Percentiles rank a stretch among this genome's conserved stretches.
phyloP scores from a whole-genome alignment of 2,329 filamentous ascomycete genomes.

The Diaporthe nobilis region DNA sequence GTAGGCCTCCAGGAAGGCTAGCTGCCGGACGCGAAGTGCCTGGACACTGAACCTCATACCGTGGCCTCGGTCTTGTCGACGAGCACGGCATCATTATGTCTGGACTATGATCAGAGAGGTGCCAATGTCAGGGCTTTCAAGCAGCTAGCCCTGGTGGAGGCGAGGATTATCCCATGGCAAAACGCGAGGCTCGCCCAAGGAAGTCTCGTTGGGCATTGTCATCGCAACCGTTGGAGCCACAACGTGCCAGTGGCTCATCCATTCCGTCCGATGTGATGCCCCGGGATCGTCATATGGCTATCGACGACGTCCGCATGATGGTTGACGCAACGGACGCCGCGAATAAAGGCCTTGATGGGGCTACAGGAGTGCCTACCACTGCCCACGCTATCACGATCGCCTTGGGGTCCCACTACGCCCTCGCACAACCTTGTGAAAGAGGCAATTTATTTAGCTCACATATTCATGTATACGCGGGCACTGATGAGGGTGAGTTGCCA shows the following conservation, averaged over 20 bases:
- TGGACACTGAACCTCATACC: neutral
- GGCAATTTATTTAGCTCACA: slow-evolving; percentile 2
- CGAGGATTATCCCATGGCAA: neutral
- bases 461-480: neutral
- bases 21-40: neutral
- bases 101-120: neutral
- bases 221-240: neutral
- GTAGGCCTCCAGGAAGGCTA: slow-evolving; percentile 12
- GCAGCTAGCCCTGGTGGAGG: neutral
- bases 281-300: neutral
- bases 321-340: neutral
- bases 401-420: neutral
- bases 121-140: neutral
- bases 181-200: neutral
- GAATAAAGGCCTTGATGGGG: neutral
- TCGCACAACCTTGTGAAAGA: neutral
- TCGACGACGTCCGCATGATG: neutral
- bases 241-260: neutral
- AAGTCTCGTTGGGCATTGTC: neutral
- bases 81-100: neutral
- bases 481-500: neutral
- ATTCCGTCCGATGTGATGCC: neutral
- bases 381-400: neutral
- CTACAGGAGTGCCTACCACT: neutral
- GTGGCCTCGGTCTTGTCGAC: neutral